A percentile compares a stretch with the other conserved stretches of the same genome.
Evolutionary conservation across 2,329 filamentous ascomycete species (phyloP).

Genomic region (Cladophialophora immunda): DNA sequence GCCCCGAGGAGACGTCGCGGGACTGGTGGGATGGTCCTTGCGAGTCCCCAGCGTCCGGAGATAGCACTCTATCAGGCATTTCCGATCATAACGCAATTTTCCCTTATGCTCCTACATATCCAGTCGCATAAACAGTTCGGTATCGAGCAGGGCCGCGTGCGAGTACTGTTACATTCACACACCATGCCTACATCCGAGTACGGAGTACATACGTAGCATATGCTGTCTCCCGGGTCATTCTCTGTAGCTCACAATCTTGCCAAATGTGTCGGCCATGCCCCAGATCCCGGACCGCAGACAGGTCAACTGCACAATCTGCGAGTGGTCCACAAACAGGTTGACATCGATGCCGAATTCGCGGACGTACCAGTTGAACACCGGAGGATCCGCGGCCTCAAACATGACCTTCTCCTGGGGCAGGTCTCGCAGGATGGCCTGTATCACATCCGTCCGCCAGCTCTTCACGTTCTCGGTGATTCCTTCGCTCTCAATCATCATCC

Average conservation of each 20-base stretch:
- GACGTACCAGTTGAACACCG: constrained; percentile 52
- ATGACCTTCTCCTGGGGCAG: constrained; percentile 63
- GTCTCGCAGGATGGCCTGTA: constrained; percentile 61
- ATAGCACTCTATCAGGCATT: neutral
- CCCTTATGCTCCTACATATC: neutral
- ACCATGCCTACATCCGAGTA: too few relatives aligned
- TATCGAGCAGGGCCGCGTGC: neutral
- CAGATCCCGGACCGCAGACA: constrained; percentile 63
- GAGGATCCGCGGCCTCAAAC: constrained; percentile 66
- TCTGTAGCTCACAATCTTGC: constrained; percentile 56
- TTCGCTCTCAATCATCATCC: constrained; percentile 68
- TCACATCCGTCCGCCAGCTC: constrained; percentile 64
- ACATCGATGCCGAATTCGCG: constrained; percentile 57
- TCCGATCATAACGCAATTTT: neutral
- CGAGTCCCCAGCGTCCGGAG: neutral
- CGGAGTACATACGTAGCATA: neutral
- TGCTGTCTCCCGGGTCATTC: too few relatives aligned
- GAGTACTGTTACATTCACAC: neutral
- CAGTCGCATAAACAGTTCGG: constrained; percentile 1
- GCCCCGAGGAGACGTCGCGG: neutral
- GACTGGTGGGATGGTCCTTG: neutral
- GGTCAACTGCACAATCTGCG: constrained; percentile 65
- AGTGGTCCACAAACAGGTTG: constrained; percentile 66
- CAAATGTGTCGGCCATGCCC: constrained; percentile 65
- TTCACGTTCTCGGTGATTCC: constrained; percentile 66